Conservation (phyloP, 495 filamentous ascomycete genomes). For the Hypoxylon rickii region DNA sequence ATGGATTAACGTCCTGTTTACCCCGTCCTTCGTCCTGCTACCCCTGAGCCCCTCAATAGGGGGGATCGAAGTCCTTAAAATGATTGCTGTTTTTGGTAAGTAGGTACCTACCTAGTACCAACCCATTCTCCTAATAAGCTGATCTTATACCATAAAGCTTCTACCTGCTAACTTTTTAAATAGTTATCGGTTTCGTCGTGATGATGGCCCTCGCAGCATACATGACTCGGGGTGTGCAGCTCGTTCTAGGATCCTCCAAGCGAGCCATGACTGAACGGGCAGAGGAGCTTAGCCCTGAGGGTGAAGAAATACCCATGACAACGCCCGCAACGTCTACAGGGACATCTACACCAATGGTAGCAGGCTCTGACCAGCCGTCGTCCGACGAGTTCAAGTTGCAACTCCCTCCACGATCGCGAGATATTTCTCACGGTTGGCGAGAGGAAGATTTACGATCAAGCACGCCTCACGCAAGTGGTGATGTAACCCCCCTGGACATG, state of each 20-base stretch:
- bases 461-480: neutral
- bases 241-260: slow-evolving; percentile 53
- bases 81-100: slow-evolving; percentile 58
- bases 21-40: slow-evolving; percentile 58
- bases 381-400: slow-evolving; percentile 23
- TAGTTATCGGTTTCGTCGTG: slow-evolving; percentile 57
- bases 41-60: slow-evolving; percentile 56
- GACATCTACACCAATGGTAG: neutral
- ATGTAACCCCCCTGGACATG: slow-evolving; percentile 2
- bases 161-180: neutral
- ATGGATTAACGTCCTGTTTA: slow-evolving; percentile 61
- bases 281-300: slow-evolving; percentile 51
- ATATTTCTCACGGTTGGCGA: slow-evolving; percentile 2
- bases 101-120: neutral
- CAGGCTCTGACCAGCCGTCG: slow-evolving; percentile 11
- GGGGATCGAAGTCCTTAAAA: slow-evolving; percentile 57
- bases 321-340: slow-evolving; percentile 8
- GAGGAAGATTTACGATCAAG: slow-evolving; percentile 1
- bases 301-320: slow-evolving; percentile 47
- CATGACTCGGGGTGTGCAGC: slow-evolving; percentile 53
- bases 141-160: neutral
- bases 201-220: slow-evolving; percentile 54
- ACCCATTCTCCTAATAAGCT: no score
- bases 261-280: slow-evolving; percentile 52
- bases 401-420: slow-evolving; percentile 19